A percentile compares a stretch with the other conserved stretches of the same genome.
phyloP scores from a whole-genome alignment of 1,284 basidiomycete genomes.

The Moesziomyces sp. region DNA sequence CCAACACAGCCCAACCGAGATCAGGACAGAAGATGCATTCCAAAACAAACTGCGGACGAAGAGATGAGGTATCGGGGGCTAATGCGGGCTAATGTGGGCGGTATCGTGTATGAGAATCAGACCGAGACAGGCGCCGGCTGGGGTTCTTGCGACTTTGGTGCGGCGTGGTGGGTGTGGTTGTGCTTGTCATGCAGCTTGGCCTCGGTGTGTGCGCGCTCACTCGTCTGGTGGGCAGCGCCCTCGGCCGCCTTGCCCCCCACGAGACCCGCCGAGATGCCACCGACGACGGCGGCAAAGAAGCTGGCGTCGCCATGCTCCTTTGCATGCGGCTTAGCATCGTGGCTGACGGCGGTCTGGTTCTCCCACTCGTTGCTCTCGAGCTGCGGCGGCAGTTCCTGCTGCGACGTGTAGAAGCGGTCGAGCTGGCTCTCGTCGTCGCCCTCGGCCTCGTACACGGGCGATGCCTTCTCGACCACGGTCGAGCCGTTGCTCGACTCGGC shows the following conservation, averaged over 20 bases:
- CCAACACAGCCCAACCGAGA: too few species aligned
- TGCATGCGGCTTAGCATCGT: constrained; percentile 9
- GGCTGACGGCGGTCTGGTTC: constrained; percentile 24
- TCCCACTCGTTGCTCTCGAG: constrained; percentile 24
- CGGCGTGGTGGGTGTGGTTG: constrained; percentile 22
- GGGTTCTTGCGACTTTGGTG: constrained; percentile 7
- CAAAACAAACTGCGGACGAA: constrained; percentile 1
- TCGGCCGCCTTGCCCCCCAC: constrained; percentile 24
- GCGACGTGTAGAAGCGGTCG: constrained; percentile 48
- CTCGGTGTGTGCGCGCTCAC: constrained; percentile 14
- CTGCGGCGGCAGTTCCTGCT: constrained; percentile 28
- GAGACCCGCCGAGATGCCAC: constrained; percentile 26
- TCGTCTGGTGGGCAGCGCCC: constrained; percentile 8
- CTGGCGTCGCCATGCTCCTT: constrained; percentile 31
- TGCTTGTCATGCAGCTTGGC: constrained; percentile 25
- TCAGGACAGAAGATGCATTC: too few species aligned
- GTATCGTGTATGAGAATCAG: not conserved
- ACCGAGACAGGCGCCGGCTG: constrained; percentile 8
- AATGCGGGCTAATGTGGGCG: too few species aligned
- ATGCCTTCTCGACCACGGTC: constrained; percentile 6
- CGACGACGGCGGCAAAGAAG: constrained; percentile 35
- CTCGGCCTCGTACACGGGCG: constrained; percentile 17
- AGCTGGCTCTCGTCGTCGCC: constrained; percentile 20
- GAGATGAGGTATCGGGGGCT: not conserved
- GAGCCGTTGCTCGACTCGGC: constrained; percentile 11